These are phyloP conservation scores for Cercospora berteroae DNA, from an alignment of 2,329 filamentous ascomycete genomes.

Conservation along the genomic window DNA sequence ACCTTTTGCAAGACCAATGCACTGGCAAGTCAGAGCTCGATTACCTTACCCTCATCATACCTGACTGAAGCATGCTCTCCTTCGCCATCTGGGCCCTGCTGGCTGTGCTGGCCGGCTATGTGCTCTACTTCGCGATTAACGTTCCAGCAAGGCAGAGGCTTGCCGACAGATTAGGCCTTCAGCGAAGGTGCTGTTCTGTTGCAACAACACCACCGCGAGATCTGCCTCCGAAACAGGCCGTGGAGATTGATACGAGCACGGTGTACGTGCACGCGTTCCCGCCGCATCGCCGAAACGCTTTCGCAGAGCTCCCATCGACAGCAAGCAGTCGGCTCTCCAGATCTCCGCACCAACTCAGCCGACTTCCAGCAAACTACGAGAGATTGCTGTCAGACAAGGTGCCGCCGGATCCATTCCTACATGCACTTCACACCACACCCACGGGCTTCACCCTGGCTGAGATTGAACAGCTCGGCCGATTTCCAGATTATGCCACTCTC, in stretches of 20 bases:
- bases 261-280: neutral
- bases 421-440: conserved; percentile 46
- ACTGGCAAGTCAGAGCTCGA: neutral
- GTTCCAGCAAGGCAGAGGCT: neutral
- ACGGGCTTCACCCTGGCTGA: conserved; percentile 71
- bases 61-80: neutral
- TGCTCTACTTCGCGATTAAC: neutral
- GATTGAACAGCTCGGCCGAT: conserved; percentile 67
- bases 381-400: conserved; percentile 28
- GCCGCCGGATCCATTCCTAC: conserved; percentile 23
- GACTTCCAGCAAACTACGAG: conserved; percentile 21
- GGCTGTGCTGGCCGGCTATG: neutral
- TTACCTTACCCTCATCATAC: neutral
- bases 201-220: neutral
- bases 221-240: neutral
- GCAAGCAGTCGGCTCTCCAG: neutral
- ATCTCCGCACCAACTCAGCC: neutral
- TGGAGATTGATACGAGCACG: neutral
- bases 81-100: neutral
- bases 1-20: neutral
- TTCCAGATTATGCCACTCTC: conserved; percentile 73
- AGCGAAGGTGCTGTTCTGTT: neutral
- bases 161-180: neutral
- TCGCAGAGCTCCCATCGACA: neutral
- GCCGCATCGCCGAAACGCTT: neutral